Evolutionary conservation across 352 stramenopile species (phyloP).

Genomic region (Globisporangium acanthophoron): DNA sequence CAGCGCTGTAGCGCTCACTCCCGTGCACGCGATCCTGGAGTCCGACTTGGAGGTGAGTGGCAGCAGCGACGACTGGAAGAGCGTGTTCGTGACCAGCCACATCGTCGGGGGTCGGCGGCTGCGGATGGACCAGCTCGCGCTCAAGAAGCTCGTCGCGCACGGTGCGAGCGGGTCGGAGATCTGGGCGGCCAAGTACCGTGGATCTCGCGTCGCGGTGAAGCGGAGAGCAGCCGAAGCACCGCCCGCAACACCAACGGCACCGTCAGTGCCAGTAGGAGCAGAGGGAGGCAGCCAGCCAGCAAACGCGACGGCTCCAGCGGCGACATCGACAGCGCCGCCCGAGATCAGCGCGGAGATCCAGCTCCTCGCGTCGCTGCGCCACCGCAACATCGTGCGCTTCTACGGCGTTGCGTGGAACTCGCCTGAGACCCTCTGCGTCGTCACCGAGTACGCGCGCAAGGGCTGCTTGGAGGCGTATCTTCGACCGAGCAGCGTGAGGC

Average conservation of each 20-base stretch:
- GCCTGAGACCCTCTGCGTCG: conserved; percentile 20
- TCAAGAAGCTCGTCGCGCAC: conserved; percentile 32
- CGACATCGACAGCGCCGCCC: conserved; percentile 15
- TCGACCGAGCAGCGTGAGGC: not conserved
- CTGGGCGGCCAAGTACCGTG: conserved; percentile 27
- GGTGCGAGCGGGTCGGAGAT: conserved; percentile 19
- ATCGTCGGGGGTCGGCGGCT: conserved; percentile 8
- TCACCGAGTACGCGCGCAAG: conserved; percentile 34
- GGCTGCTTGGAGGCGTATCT: conserved; percentile 24
- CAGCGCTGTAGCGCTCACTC: conserved; percentile 1
- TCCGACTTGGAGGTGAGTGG: conserved; percentile 5
- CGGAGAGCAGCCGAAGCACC: conserved; percentile 9
- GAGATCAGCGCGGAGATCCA: conserved; percentile 44
- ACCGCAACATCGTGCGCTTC: conserved; percentile 34
- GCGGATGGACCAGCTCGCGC: conserved; percentile 20
- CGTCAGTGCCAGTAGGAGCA: not conserved
- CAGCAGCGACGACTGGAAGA: conserved; percentile 5
- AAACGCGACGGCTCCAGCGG: not conserved
- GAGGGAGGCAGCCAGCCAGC: not conserved
- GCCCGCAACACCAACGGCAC: not conserved
- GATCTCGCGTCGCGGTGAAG: conserved; percentile 40
- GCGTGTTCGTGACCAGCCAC: conserved; percentile 22
- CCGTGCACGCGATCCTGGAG: conserved; percentile 11
- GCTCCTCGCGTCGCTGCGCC: conserved; percentile 32
- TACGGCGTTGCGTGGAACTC: conserved; percentile 36